These are phyloP conservation scores for Isatis tinctoria DNA, from an alignment of 345 rosid species.

Conservation along the genomic window DNA sequence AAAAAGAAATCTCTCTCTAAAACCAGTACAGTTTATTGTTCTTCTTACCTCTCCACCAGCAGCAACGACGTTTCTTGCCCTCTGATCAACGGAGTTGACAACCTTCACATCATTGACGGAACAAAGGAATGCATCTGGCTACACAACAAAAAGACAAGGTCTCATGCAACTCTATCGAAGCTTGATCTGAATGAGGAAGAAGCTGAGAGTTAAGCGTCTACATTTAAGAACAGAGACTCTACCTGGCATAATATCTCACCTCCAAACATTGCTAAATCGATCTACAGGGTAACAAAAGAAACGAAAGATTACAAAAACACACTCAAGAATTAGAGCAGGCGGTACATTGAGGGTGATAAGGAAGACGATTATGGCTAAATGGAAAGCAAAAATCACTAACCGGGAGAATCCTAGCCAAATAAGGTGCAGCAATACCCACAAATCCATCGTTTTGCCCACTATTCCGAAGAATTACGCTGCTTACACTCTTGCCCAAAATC, in stretches of 20 bases:
- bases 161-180: slow-evolving; percentile 1
- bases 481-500: slow-evolving; percentile 88
- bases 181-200: slow-evolving; percentile 6
- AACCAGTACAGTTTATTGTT: not conserved
- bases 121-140: slow-evolving; percentile 99
- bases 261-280: slow-evolving; percentile 88
- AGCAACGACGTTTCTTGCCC: slow-evolving; percentile 63
- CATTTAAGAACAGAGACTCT: slow-evolving; percentile 25
- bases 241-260: slow-evolving; percentile 98
- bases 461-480: slow-evolving; percentile 60
- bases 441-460: slow-evolving; percentile 73
- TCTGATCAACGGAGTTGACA: slow-evolving; percentile 62
- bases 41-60: slow-evolving; percentile 68
- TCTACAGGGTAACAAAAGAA: slow-evolving; percentile 44
- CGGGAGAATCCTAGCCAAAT: slow-evolving; percentile 94
- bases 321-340: not conserved
- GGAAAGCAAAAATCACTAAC: slow-evolving; percentile 43
- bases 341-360: not conserved
- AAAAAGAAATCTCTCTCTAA: not conserved
- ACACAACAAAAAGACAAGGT: slow-evolving; percentile 34
- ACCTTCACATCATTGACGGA: slow-evolving; percentile 91
- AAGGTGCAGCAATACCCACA: slow-evolving; percentile 94
- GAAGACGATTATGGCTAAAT: not conserved
- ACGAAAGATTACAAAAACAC: not conserved
- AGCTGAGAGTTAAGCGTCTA: not conserved